phyloP scores from a whole-genome alignment of 495 filamentous ascomycete genomes.

The Terfezia claveryi region DNA sequence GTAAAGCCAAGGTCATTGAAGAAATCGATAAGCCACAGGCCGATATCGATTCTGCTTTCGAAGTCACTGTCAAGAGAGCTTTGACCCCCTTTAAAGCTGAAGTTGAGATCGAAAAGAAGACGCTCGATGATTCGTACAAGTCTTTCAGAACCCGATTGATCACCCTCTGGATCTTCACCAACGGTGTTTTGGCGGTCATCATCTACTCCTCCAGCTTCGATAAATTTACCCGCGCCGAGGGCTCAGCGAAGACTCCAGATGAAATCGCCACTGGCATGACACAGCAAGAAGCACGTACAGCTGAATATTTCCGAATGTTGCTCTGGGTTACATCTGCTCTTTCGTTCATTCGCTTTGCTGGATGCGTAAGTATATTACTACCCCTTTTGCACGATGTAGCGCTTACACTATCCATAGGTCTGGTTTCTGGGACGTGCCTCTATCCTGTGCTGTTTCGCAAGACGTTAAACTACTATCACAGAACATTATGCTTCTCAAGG shows the following conservation, averaged over 20 bases:
- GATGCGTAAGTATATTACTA: constrained; percentile 29
- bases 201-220: constrained; percentile 75
- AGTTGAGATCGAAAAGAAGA: constrained; percentile 53
- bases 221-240: constrained; percentile 52
- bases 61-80: constrained; percentile 86
- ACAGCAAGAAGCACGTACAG: constrained; percentile 44
- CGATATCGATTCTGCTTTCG: constrained; percentile 95
- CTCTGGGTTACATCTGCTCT: constrained; percentile 74
- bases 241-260: constrained; percentile 21
- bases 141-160: constrained; percentile 91
- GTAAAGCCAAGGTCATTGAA: constrained; percentile 75
- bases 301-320: constrained; percentile 75
- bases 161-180: constrained; percentile 85
- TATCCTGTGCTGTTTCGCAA: constrained; percentile 82
- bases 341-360: constrained; percentile 68
- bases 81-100: constrained; percentile 58
- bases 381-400: background rate
- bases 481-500: too few species aligned
- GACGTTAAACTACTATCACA: constrained; percentile 33
- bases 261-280: constrained; percentile 12
- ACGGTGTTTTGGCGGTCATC: constrained; percentile 62
- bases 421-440: constrained; percentile 89
- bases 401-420: constrained; percentile 13
- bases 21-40: constrained; percentile 92
- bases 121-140: constrained; percentile 94